These are phyloP conservation scores for Penstemon davidsonii DNA, from an alignment of 257 asterid species.

Conservation along the genomic window DNA sequence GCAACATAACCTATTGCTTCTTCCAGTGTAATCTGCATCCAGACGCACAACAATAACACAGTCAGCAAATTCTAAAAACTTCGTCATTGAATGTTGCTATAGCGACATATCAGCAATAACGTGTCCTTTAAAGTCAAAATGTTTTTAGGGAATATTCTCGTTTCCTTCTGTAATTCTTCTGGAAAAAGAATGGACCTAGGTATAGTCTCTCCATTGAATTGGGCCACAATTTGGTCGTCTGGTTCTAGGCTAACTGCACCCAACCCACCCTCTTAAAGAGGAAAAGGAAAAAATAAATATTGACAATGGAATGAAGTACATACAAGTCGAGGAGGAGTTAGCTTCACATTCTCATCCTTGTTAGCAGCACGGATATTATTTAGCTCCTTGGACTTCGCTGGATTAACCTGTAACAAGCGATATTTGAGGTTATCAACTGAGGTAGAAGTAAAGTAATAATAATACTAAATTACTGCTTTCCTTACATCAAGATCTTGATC, in stretches of 20 bases:
- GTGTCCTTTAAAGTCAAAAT: no score
- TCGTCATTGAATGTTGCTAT: no score
- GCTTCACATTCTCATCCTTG: conserved; percentile 90
- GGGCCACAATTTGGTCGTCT: no score
- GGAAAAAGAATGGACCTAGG: no score
- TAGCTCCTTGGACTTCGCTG: conserved; percentile 81
- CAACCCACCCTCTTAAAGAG: no score
- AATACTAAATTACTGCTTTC: conserved; percentile 13
- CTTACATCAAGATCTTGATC: conserved; percentile 98
- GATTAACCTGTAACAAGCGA: conserved; percentile 68
- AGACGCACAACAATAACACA: neutral
- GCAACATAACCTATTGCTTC: conserved; percentile 99
- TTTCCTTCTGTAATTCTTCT: no score
- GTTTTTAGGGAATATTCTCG: no score
- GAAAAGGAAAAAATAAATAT: neutral
- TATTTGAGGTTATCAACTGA: conserved; percentile 23
- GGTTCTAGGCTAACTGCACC: no score
- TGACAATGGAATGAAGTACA: conserved; percentile 28
- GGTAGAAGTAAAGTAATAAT: neutral
- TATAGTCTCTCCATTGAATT: no score
- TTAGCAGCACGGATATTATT: conserved; percentile 79
- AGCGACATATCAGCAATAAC: no score
- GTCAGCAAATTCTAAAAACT: no score
- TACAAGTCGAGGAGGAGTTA: conserved; percentile 97
- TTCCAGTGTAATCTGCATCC: conserved; percentile 80